A percentile compares a stretch with the other conserved stretches of the same genome.
These are phyloP conservation scores for Neoboletus magnificus DNA, from an alignment of 768 basidiomycete genomes.

Conservation along the genomic window DNA sequence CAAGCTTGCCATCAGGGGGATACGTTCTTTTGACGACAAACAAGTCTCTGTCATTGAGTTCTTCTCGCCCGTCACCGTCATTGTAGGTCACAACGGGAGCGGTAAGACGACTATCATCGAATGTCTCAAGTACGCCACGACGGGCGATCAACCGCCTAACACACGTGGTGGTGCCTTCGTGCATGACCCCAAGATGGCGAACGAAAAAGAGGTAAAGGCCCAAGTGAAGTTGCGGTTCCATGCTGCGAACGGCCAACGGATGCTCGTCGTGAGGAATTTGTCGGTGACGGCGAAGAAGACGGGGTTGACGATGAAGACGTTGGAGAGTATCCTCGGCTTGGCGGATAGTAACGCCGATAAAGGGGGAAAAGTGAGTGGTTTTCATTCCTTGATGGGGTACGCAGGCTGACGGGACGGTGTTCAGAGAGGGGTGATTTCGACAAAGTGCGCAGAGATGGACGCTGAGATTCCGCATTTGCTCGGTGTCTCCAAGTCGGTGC, in stretches of 20 bases:
- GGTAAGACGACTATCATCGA: slow-evolving; percentile 99
- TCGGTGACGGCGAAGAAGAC: slow-evolving; percentile 94
- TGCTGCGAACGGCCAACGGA: slow-evolving; percentile 84
- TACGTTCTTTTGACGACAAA: slow-evolving; percentile 96
- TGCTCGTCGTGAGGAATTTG: slow-evolving; percentile 88
- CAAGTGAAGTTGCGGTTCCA: slow-evolving; percentile 94
- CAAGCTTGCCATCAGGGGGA: slow-evolving; percentile 92
- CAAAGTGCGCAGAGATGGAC: slow-evolving; percentile 97
- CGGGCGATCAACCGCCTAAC: slow-evolving; percentile 96
- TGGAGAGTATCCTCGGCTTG: slow-evolving; percentile 84
- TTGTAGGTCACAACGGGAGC: slow-evolving; percentile 97
- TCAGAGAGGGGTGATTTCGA: slow-evolving; percentile 87
- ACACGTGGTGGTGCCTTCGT: slow-evolving; percentile 98
- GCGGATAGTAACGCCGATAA: slow-evolving; percentile 64
- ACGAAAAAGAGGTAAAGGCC: slow-evolving; percentile 98
- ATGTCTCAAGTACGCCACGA: slow-evolving; percentile 98
- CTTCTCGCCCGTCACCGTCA: slow-evolving; percentile 96
- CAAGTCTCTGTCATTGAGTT: slow-evolving; percentile 92
- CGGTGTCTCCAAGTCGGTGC: slow-evolving; percentile 96
- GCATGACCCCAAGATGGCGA: slow-evolving; percentile 99
- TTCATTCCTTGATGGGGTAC: too few species aligned
- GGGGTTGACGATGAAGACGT: slow-evolving; percentile 93
- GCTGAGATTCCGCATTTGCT: slow-evolving; percentile 88
- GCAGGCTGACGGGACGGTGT: neutral
- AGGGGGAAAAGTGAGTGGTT: slow-evolving; percentile 62